Evolutionary conservation across 176 grass and related monocot species (phyloP), one percentile per base, ranked within the genome.

Genomic region (Lolium multiflorum): DNA sequence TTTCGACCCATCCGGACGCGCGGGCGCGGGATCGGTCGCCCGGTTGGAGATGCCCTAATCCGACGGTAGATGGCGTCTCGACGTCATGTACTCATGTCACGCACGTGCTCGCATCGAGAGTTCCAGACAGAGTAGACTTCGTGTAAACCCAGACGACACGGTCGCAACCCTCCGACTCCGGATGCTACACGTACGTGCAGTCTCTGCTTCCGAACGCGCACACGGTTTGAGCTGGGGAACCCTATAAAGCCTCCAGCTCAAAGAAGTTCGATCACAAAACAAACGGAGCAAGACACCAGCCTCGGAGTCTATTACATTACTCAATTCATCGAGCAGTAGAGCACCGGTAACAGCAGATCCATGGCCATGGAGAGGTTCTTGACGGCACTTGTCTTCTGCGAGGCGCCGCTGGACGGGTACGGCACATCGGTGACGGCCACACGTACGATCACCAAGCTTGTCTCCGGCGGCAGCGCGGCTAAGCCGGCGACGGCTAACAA

Each of bases 351-450:
- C 57, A 60, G 2, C 7, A 15, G 5, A 49, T 25, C 70, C 70
- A 25, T 46, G 75, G 82, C 57, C 9, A 56, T 81, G 76, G 48
- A 89, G 76, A 81, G 68, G 82, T 44, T 89, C 13, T 5, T 75
- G 18, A 81, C 68, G 9, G 41, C 58, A 37, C 35, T 85, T 47
- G 76, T 66, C 31, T 89, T 89, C 87, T 80, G 76, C 76, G 66
- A 89, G 76, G 67, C 58, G 67, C 87, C 87, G 0, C 5, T 84
- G 5, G 87, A 89, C 46, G 58, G 67, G 5, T 80, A 56, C 44
- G 11, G 25, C 87, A 35, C 0, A 25, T 22, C 86, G 3, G 1
- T 11, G 25, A 12, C 11, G 25, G 5, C 77, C 20, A 4, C 47
- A 16, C n/a, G 48, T 48, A 49, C 39, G 0, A 7, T 15, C 20